Conservation (phyloP, 2,329 filamentous ascomycete genomes). For the Diaporthe aspalathi region DNA sequence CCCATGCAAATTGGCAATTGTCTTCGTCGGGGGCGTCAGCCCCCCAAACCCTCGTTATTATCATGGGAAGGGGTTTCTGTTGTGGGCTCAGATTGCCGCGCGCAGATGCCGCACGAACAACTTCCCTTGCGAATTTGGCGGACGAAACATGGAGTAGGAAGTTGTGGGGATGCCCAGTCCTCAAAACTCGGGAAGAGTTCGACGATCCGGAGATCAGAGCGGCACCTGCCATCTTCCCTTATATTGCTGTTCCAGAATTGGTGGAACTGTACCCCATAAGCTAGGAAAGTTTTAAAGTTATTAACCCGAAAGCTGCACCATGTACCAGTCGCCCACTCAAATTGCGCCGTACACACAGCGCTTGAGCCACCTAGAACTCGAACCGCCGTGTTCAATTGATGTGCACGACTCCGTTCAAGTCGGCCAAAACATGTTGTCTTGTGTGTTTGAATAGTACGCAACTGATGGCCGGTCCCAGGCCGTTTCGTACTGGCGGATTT, state of each 20-base stretch:
- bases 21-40: not conserved
- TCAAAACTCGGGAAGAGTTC: conserved; percentile 2
- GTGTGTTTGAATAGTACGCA: not conserved
- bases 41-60: not conserved
- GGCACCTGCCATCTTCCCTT: not conserved
- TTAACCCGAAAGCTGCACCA: conserved; percentile 22
- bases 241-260: conserved; percentile 23
- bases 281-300: conserved; percentile 26
- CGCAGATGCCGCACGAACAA: conserved; percentile 7
- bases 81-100: conserved; percentile 13
- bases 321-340: not conserved
- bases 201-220: conserved; percentile 27
- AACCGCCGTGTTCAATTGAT: not conserved
- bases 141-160: not conserved
- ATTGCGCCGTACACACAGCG: not conserved
- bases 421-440: not conserved
- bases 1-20: not conserved
- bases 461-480: not conserved
- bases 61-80: conserved; percentile 6
- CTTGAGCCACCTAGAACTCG: not conserved
- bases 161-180: conserved; percentile 19
- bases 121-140: not conserved
- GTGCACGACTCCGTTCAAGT: not conserved
- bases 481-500: not conserved
- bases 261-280: conserved; percentile 7